Percentiles rank a stretch among this genome's conserved stretches.
Evolutionary conservation across 2,329 filamentous ascomycete genomes (phyloP).

Genomic region (Neonectria faginata): DNA sequence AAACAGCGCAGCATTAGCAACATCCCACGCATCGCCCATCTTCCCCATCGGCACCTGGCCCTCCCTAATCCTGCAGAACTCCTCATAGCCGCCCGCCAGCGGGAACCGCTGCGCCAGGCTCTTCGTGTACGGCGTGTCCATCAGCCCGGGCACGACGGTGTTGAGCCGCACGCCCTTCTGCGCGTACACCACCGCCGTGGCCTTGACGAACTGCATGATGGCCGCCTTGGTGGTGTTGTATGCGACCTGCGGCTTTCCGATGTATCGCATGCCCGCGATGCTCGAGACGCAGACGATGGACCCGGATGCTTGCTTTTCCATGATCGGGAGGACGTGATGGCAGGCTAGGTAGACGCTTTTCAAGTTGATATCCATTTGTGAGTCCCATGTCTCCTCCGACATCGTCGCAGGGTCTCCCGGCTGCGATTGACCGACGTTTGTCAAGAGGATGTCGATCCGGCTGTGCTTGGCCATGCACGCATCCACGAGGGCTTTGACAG

Average conservation of each 20-base stretch:
- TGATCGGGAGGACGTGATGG: slow-evolving; percentile 65
- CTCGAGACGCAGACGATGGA: slow-evolving; percentile 62
- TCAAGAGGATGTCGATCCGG: slow-evolving; percentile 69
- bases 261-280: slow-evolving; percentile 65
- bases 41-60: slow-evolving; percentile 68
- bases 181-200: slow-evolving; percentile 64
- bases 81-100: slow-evolving; percentile 58
- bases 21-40: slow-evolving; percentile 71
- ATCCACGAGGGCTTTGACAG: slow-evolving; percentile 65
- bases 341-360: slow-evolving; percentile 66
- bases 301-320: slow-evolving; percentile 59
- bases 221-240: slow-evolving; percentile 65
- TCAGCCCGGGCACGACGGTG: slow-evolving; percentile 66
- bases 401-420: slow-evolving; percentile 62
- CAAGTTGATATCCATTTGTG: slow-evolving; percentile 66
- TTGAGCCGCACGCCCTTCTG: slow-evolving; percentile 62
- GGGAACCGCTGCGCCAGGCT: slow-evolving; percentile 59
- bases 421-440: slow-evolving; percentile 70
- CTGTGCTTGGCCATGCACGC: slow-evolving; percentile 64
- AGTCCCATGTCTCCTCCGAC: slow-evolving; percentile 62
- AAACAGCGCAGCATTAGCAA: slow-evolving; percentile 67
- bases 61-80: slow-evolving; percentile 63
- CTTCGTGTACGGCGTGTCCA: slow-evolving; percentile 65
- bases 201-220: slow-evolving; percentile 62
- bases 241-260: slow-evolving; percentile 62